A percentile compares a stretch with the other conserved stretches of the same genome.
Evolutionary conservation across 202 grass and related monocot genomes (phyloP).

Genomic region (Bolboschoenoplectus hybrid): DNA sequence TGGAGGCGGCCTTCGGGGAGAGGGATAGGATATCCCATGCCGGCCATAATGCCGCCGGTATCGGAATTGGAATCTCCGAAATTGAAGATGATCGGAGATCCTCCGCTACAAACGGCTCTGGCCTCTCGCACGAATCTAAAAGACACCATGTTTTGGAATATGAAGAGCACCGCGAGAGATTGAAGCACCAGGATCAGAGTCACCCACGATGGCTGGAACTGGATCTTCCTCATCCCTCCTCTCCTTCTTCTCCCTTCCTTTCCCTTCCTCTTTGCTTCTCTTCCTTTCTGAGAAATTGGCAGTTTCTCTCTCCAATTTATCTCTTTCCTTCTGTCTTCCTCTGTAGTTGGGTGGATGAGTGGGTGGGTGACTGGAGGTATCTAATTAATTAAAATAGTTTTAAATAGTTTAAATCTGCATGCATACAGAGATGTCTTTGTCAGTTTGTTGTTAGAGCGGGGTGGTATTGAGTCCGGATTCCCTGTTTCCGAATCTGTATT

Average conservation of each 20-base stretch:
- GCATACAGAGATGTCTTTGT: conserved; percentile 28
- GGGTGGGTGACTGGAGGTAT: neutral
- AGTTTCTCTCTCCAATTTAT: neutral
- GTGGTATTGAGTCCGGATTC: neutral
- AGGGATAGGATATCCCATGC: conserved; percentile 53
- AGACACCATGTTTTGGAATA: conserved; percentile 39
- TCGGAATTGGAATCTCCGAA: conserved; percentile 94
- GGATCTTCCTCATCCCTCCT: conserved; percentile 38
- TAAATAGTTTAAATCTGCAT: conserved; percentile 29
- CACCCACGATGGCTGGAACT: conserved; percentile 28
- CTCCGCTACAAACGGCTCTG: neutral
- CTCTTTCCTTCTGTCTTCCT: neutral
- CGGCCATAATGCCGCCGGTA: conserved; percentile 66
- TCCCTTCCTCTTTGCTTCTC: neutral
- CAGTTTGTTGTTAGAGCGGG: conserved; percentile 29
- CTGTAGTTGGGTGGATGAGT: neutral
- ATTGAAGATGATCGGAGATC: conserved; percentile 59
- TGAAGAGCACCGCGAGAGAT: conserved; percentile 21
- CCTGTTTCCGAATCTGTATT: neutral
- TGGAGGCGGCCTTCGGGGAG: conserved; percentile 65
- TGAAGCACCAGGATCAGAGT: conserved; percentile 32
- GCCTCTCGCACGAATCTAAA: conserved; percentile 28
- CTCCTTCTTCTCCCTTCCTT: neutral
- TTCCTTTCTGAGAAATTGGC: neutral
- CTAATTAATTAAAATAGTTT: neutral